Evolutionary conservation across 1,139 yeast genomes (phyloP).

Genomic region (Zygosaccharomyces pseudobailii): DNA sequence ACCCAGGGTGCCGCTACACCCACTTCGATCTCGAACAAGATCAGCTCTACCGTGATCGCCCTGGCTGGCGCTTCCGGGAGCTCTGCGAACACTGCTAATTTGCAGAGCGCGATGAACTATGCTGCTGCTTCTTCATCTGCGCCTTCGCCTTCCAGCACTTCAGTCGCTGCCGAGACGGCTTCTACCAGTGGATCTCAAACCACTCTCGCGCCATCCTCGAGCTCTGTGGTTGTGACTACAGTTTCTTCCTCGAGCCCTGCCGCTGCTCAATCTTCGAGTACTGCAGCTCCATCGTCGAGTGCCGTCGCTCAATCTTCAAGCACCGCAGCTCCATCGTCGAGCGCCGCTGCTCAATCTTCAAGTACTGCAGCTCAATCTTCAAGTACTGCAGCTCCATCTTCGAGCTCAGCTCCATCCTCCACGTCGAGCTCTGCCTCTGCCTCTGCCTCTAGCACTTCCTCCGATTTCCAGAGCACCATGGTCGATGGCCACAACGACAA

Average conservation of each 20-base stretch:
- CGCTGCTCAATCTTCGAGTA: too few relatives aligned
- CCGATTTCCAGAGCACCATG: conserved; percentile 34
- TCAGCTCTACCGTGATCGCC: conserved; percentile 20
- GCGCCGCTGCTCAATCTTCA: conserved; percentile 11
- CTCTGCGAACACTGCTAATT: not conserved
- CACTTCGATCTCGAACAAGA: conserved; percentile 11
- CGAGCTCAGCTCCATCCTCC: conserved; percentile 8
- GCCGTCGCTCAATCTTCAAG: conserved; percentile 12
- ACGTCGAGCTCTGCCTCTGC: conserved; percentile 15
- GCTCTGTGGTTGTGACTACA: conserved; percentile 4
- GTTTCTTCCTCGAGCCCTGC: conserved; percentile 13
- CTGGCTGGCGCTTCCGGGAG: conserved; percentile 10
- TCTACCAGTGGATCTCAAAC: not conserved
- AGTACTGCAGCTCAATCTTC: conserved; percentile 1
- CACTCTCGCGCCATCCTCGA: not conserved
- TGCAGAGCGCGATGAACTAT: not conserved
- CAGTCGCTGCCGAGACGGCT: not conserved
- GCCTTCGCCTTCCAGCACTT: not conserved
- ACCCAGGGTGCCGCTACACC: conserved; percentile 20
- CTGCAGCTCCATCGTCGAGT: too few relatives aligned
- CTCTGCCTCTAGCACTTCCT: conserved; percentile 13
- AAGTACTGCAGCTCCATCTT: not conserved
- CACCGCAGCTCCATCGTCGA: conserved; percentile 11
- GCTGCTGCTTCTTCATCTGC: not conserved
- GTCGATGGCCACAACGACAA: conserved; percentile 62